Percentiles rank a stretch among this genome's conserved stretches.
phyloP scores from a whole-genome alignment of 2,329 filamentous ascomycete genomes.

The Rosellinia necatrix region DNA sequence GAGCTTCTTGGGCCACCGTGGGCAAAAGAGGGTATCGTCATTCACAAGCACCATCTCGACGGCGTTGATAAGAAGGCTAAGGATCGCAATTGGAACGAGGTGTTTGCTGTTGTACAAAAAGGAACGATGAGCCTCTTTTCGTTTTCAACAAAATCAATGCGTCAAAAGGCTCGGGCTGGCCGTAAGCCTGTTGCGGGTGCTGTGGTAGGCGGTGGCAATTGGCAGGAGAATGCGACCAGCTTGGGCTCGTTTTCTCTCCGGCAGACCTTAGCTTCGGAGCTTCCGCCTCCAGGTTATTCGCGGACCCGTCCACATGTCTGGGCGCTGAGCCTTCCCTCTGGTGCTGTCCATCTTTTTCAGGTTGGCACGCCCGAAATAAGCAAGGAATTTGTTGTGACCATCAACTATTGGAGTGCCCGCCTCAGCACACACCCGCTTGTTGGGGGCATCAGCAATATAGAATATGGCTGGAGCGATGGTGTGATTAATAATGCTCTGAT shows the following conservation, averaged over 20 bases:
- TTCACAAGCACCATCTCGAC: constrained; percentile 96
- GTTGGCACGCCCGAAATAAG: constrained; percentile 94
- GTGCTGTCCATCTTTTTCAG: constrained; percentile 97
- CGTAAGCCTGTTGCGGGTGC: constrained; percentile 58
- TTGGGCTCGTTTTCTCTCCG: constrained; percentile 85
- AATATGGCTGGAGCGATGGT: constrained; percentile 93
- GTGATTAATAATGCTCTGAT: constrained; percentile 70
- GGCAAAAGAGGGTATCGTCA: constrained; percentile 95
- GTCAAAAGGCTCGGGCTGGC: constrained; percentile 63
- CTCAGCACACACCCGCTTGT: constrained; percentile 91
- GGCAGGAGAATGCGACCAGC: constrained; percentile 94
- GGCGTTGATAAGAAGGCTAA: constrained; percentile 89
- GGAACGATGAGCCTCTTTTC: constrained; percentile 94
- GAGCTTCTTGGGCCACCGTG: constrained; percentile 94
- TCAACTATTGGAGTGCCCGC: constrained; percentile 97
- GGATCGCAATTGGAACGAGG: constrained; percentile 92
- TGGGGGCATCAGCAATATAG: constrained; percentile 93
- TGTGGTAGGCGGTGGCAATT: constrained; percentile 92
- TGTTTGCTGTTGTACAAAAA: constrained; percentile 95
- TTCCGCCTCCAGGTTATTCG: constrained; percentile 92
- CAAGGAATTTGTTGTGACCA: constrained; percentile 89
- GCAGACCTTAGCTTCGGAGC: constrained; percentile 86
- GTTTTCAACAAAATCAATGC: constrained; percentile 81
- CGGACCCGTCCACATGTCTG: constrained; percentile 89
- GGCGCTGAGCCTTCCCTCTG: constrained; percentile 88